Evolutionary conservation across 1,139 yeast species (phyloP).

Genomic region (Geotrichum candidum): DNA sequence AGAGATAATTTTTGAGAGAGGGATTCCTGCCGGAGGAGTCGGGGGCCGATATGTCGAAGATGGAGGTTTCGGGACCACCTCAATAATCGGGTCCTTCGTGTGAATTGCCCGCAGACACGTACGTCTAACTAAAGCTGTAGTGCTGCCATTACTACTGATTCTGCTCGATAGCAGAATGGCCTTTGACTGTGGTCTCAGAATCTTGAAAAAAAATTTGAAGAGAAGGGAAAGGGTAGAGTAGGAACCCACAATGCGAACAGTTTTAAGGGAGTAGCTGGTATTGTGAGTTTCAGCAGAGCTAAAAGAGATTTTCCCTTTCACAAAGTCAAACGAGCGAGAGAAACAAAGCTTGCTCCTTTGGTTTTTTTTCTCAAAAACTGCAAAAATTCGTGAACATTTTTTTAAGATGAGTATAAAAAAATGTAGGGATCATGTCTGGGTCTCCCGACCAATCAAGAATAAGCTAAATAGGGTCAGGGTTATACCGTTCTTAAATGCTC

Average conservation of each 20-base stretch:
- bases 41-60: constrained; percentile 23
- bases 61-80: neutral
- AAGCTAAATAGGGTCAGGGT: neutral
- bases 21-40: constrained; percentile 34
- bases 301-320: neutral
- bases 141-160: neutral
- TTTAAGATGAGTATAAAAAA: neutral
- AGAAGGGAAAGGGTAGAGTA: neutral
- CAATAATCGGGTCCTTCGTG: neutral
- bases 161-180: neutral
- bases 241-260: neutral
- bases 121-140: neutral
- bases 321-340: neutral
- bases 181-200: neutral
- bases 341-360: neutral
- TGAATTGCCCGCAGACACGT: neutral
- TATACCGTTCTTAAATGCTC: neutral
- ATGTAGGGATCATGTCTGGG: neutral
- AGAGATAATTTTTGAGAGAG: constrained; percentile 28
- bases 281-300: neutral
- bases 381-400: neutral
- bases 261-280: neutral
- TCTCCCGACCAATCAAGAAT: neutral
- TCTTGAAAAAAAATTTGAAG: neutral
- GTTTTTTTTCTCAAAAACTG: neutral